A percentile compares a stretch with the other conserved stretches of the same genome.
Evolutionary conservation across 2,329 filamentous ascomycete species (phyloP).

Genomic region (Cercospora sp.): DNA sequence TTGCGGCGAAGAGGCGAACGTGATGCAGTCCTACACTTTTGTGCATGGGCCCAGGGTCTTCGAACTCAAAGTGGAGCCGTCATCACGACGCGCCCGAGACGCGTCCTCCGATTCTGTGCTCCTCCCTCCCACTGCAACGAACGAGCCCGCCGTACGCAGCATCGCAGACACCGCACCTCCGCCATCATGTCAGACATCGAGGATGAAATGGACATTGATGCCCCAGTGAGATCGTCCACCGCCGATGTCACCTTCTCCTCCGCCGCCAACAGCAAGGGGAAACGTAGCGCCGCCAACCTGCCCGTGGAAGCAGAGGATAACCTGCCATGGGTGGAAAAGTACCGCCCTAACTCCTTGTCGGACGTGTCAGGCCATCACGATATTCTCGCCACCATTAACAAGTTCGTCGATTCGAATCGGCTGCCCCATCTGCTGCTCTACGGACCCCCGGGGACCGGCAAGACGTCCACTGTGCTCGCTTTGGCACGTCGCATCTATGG

Average conservation of each 20-base stretch:
- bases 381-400: slow-evolving; percentile 96
- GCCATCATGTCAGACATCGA: slow-evolving; percentile 58
- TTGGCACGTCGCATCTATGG: slow-evolving; percentile 93
- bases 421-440: slow-evolving; percentile 95
- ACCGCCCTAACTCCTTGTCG: slow-evolving; percentile 80
- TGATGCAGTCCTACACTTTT: not conserved
- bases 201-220: slow-evolving; percentile 66
- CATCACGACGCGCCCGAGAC: slow-evolving; percentile 8
- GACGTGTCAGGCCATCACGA: slow-evolving; percentile 97
- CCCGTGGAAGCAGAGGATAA: slow-evolving; percentile 93
- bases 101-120: slow-evolving; percentile 8
- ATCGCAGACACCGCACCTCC: not conserved
- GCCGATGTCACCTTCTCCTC: slow-evolving; percentile 67
- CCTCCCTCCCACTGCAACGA: not conserved
- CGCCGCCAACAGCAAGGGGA: slow-evolving; percentile 73
- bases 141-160: not conserved
- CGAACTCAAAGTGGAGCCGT: not conserved
- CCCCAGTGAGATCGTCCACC: slow-evolving; percentile 40
- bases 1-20: not conserved
- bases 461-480: slow-evolving; percentile 94
- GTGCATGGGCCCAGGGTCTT: slow-evolving; percentile 4
- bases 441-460: slow-evolving; percentile 92
- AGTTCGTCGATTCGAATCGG: slow-evolving; percentile 91
- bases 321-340: slow-evolving; percentile 97
- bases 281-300: slow-evolving; percentile 86